Evolutionary conservation across 75 land plant genomes (phyloP), one percentile per base, ranked within the genome.

Genomic region (Larix kaempferi): DNA sequence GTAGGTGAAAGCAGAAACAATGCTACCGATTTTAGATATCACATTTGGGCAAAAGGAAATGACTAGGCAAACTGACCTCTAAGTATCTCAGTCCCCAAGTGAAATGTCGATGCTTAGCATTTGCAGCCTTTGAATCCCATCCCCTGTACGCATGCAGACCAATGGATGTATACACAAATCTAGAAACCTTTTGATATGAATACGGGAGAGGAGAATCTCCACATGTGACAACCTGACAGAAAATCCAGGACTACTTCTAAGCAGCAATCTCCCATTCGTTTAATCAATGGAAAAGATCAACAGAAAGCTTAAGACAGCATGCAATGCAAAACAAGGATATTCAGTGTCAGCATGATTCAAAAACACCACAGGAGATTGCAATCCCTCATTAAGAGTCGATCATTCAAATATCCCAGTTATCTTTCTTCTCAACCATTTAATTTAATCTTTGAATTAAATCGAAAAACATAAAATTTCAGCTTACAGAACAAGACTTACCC

Each of bases 201-300:
- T 92, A 86, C 73, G 91, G 94, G 7, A 94, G 79, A 25, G 92
- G 90, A 75, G 88, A 80, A 77, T 86, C 90, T 57, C 94, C 94
- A 78, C 94, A 91, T 27, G 94, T 94, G 33, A 94, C 96, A 59
- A 94, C 88, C 94, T 94, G 84, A 56, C 19, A 27, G 96, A 71
- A 78, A 93, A 69, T 39, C 21, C 22, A 69, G 39, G 21, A 3
- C 72, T 37, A 39, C 49, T 37, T 66, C 33, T 39, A 69, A 21
- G 72, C 11, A 17, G 23, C 7, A 19, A 69, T 3, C 23, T 69
- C 37, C 39, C 11, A n/a, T 39, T 39, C 49, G 39, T 66, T 66
- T 66, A 21, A 19, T 39, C 1, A 69, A 69, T 39, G 12, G 35
- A 37, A 17, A 21, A 44, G 39, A 6, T 21, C 13, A 69, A 69